Base-by-base conservation (phyloP, 352 stramenopile genomes). In the Pythium sp. region DNA sequence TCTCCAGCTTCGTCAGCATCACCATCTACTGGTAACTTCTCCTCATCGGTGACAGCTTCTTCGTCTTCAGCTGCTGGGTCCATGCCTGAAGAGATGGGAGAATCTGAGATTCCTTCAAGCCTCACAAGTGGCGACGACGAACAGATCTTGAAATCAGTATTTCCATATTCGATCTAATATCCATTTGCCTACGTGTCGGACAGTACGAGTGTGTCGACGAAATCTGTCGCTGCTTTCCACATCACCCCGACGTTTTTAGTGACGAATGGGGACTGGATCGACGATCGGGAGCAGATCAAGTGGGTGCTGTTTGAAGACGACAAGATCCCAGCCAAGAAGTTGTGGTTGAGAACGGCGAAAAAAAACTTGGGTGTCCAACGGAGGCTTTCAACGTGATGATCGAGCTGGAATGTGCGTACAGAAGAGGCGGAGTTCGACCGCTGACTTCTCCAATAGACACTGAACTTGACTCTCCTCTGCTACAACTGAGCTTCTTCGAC, bases 231-330 rank as follows among this genome's bases (percentile, higher is more conserved):
- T 26, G 61, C 46, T 20, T 9, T 59, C n/a, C 30, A 51, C 8
- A 58, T 66, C 61, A 9, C 20, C 1, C 2, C 30, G 3, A 43
- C 18, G 32, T 26, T 59, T 12, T 14, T 66, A 8, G 3, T 66
- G 20, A 36, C n/a, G 14, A 66, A 59, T 22, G 30, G 8, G 2
- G 47, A 51, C 5, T 66, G 61, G 61, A n/a, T 58, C 18, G n/a
- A 4, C n/a, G 36, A 43, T 18, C 9, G 1, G 9, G 28, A 58
- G n/a, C 30, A 24, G 9, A 34, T 66, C 30, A 34, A 66, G 47
- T 66, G 30, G 46, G 46, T 66, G 61, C 20, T 66, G 2, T 59
- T 66, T 24, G 46, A 18, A 47, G 20, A 51, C 32, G n/a, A 49
- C 24, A 66, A 66, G 61, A 24, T 36, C 30, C 28, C 5, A 2